Percentiles rank a stretch among this genome's conserved stretches.
These are phyloP conservation scores for Ophiostoma sp. DNA, from an alignment of 2,329 filamentous ascomycete species.

Conservation along the genomic window DNA sequence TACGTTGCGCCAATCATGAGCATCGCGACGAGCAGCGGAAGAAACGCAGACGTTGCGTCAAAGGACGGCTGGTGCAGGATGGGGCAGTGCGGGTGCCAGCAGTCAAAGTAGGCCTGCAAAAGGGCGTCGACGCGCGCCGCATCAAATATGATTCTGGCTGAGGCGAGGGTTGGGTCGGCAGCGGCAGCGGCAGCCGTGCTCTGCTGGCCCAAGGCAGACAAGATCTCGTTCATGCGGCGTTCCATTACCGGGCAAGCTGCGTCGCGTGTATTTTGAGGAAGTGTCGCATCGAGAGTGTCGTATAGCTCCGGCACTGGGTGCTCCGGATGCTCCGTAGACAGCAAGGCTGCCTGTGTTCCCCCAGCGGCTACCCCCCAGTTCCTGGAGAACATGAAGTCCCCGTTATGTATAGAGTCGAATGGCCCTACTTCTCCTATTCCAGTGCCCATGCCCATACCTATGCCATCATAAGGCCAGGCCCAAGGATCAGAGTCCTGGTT, in stretches of 20 bases:
- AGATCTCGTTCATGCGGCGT: neutral
- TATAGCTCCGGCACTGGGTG: neutral
- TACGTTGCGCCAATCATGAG: neutral
- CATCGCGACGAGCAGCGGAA: neutral
- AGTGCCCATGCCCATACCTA: neutral
- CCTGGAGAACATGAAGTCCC: neutral
- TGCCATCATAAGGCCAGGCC: neutral
- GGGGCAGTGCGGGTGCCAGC: conserved; percentile 1
- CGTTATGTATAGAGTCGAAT: neutral
- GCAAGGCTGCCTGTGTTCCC: neutral
- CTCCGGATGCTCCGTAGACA: neutral
- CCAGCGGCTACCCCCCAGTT: neutral
- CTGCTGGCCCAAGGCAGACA: neutral
- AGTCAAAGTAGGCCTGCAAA: neutral
- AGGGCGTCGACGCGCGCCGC: neutral
- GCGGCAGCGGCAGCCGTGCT: neutral
- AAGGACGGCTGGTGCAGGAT: conserved; percentile 2
- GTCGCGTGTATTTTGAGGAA: neutral
- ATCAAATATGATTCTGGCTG: neutral
- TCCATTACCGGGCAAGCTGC: neutral
- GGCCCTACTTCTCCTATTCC: neutral
- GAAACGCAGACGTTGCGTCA: neutral
- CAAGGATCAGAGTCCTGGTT: neutral
- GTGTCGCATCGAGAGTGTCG: neutral
- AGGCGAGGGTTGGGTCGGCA: neutral